Conservation (phyloP, 1,284 basidiomycete genomes). For the Sanguinoderma infundibulare region DNA sequence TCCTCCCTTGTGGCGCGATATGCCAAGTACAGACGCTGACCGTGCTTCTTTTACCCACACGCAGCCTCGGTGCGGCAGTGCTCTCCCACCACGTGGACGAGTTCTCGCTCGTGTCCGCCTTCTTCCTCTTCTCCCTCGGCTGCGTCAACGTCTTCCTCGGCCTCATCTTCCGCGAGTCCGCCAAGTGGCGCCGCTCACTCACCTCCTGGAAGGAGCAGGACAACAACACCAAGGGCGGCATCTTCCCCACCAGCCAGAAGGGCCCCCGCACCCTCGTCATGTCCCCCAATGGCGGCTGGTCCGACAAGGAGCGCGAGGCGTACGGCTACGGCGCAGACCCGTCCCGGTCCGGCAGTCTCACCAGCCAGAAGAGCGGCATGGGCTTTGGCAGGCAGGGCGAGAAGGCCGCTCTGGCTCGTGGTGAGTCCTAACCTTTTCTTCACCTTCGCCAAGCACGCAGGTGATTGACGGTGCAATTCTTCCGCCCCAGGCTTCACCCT, state of each 20-base stretch:
- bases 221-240: constrained; percentile 40
- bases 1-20: not conserved
- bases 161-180: constrained; percentile 69
- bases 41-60: not conserved
- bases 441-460: not conserved
- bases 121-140: constrained; percentile 86
- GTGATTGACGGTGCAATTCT: not conserved
- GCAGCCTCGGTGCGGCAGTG: constrained; percentile 74
- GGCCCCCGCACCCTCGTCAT: constrained; percentile 45
- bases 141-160: constrained; percentile 84
- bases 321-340: constrained; percentile 49
- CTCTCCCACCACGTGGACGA: constrained; percentile 85
- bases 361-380: constrained; percentile 49
- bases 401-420: constrained; percentile 69
- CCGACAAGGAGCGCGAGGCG: constrained; percentile 22
- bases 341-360: constrained; percentile 33
- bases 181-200: constrained; percentile 67
- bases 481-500: constrained; percentile 47
- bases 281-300: constrained; percentile 27
- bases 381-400: constrained; percentile 81
- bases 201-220: constrained; percentile 65
- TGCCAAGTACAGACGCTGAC: not conserved
- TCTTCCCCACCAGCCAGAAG: constrained; percentile 58
- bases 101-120: constrained; percentile 85
- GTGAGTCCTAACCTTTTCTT: constrained; percentile 38